Percentiles rank a stretch among this genome's conserved stretches.
These are phyloP conservation scores for Xylona heveae DNA, from an alignment of 495 filamentous ascomycete species.

Conservation along the genomic window DNA sequence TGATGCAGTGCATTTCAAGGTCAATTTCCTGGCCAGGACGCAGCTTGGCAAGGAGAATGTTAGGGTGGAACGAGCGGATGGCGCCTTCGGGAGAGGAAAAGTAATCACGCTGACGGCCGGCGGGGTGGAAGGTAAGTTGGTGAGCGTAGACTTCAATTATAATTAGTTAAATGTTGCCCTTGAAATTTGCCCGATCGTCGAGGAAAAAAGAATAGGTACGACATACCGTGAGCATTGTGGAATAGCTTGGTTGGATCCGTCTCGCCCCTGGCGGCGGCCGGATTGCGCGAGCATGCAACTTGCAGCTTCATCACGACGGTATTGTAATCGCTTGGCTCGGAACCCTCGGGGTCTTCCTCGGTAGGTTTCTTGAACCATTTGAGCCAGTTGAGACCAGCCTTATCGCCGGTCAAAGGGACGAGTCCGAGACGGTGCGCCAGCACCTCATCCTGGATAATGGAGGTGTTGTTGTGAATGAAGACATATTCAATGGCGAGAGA, in stretches of 20 bases:
- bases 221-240: conserved; percentile 41
- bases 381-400: conserved; percentile 55
- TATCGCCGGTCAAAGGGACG: conserved; percentile 64
- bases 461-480: conserved; percentile 86
- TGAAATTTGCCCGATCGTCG: not conserved
- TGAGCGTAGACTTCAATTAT: conserved; percentile 46
- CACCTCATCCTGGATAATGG: conserved; percentile 93
- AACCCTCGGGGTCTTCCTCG: conserved; percentile 28
- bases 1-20: conserved; percentile 69
- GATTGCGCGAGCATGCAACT: conserved; percentile 56
- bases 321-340: conserved; percentile 48
- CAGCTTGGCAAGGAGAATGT: conserved; percentile 87
- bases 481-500: conserved; percentile 83
- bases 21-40: conserved; percentile 76
- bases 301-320: conserved; percentile 52
- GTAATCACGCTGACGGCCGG: conserved; percentile 45
- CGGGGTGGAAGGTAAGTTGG: conserved; percentile 52
- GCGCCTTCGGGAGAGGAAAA: conserved; percentile 40
- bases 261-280: conserved; percentile 41
- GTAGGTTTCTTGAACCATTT: conserved; percentile 45
- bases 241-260: conserved; percentile 68
- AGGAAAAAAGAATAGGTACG: not conserved
- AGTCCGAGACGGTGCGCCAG: conserved; percentile 74
- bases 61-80: conserved; percentile 62
- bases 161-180: conserved; percentile 67